Base-by-base conservation (phyloP, 345 rosid species). In the Murraya paniculata region DNA sequence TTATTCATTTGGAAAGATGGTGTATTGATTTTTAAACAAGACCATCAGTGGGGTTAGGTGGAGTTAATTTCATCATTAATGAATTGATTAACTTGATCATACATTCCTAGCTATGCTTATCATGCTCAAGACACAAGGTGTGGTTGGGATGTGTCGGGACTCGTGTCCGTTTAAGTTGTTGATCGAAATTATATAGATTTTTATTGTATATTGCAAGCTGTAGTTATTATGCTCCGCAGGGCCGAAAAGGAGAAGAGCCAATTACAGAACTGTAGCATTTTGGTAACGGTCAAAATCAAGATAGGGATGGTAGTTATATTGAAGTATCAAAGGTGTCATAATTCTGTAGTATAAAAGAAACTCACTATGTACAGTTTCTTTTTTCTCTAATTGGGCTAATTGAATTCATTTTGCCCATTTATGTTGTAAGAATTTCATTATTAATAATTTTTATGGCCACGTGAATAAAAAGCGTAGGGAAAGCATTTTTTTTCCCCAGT, bases 381-480 rank as follows among this genome's bases (percentile, higher is more conserved):
- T n/a, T 57, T 55, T 11, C 8, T 11, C 35, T 64, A n/a, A 36
- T 24, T 24, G 65, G 53, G 65, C 65, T 25, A 22, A 35, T 60
- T 27, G 38, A 61, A 48, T 41, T 39, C 11, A 58, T 35, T 36
- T 48, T 68, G 55, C 73, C 78, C 80, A 28, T 58, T 30, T 56
- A 31, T 77, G 76, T 27, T 82, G 84, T 78, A 84, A 80, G 75
- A 81, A 79, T 74, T 30, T 67, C 30, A 58, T 78, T 24, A 38
- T 33, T 50, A 18, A 62, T 84, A 77, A 74, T 79, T 79, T 39
- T 30, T 35, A 56, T 31, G 66, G 64, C 74, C 62, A 59, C 45
- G 11, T 30, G 41, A 81, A 84, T 84, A 82, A 84, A 70, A 83
- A 66, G 64, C 5, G 11, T 61, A 31, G 31, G 72, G 50, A 78